Evolutionary conservation across 345 rosid species (phyloP), one percentile per base, ranked within the genome.

Genomic region (Ceriops zippeliana): DNA sequence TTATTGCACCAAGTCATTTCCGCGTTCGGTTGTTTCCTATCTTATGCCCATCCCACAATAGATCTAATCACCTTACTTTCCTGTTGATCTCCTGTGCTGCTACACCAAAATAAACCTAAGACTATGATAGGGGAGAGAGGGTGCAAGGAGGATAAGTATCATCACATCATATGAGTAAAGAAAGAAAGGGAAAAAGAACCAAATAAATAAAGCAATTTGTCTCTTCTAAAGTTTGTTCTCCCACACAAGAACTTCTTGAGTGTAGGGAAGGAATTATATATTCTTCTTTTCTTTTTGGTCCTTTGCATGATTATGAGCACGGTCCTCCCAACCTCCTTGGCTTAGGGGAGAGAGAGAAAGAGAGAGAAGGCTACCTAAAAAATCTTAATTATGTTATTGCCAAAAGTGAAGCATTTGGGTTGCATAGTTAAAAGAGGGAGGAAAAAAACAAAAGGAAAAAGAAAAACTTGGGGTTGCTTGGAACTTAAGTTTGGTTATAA

Each of bases 1-100:
- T 90, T 91, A 77, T 82, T 90, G 83, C 98, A 88, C 98, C 98
- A 89, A 79, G 97, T 89, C 97, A 93, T 93, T 74, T 58, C 61
- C 19, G 16, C 17, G 16, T 26, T 31, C 62, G 19, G 42, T 53
- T 71, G 62, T 65, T 35, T 22, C 63, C 46, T 52, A 69, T 79
- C 78, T 80, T 68, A 61, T 68, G 67, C 83, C 79, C 83, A 84
- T 80, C 62, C 63, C 75, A 80, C 70, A 65, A 15, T 32, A 58
- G 74, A 65, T 75, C 66, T 68, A 15, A 42, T 42, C 49, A 42
- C 16, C 69, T 69, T 70, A 58, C 63, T 22, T 65, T 66, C 27
- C 69, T 54, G 31, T 61, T 73, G n/a, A 58, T 56, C 56, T 34
- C 31, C 77, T 52, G 52, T 69, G 52, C 77, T 64, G 58, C 74